Conservation (phyloP, 2,329 filamentous ascomycete genomes). For the Sarocladium strictum region DNA sequence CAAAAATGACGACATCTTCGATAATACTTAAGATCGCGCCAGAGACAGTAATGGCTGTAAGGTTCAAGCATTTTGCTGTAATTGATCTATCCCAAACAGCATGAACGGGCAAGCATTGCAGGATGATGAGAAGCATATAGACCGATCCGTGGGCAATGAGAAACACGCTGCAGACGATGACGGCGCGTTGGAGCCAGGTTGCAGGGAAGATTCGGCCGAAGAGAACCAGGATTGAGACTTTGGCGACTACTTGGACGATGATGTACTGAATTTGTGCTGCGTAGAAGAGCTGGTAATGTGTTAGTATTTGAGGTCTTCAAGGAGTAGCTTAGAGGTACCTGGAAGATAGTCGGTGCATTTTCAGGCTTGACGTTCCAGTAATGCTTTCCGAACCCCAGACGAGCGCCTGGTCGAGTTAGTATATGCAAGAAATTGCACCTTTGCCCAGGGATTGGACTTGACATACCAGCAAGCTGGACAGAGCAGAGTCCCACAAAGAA, state of each 20-base stretch:
- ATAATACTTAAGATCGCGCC: conserved; percentile 14
- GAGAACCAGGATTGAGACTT: conserved; percentile 19
- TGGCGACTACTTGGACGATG: conserved; percentile 16
- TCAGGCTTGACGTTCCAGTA: conserved; percentile 17
- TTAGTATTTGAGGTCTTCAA: neutral
- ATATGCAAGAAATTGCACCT: neutral
- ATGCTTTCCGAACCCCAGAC: conserved; percentile 15
- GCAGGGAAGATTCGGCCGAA: conserved; percentile 17
- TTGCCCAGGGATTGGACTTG: no score
- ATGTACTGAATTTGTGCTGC: conserved; percentile 18
- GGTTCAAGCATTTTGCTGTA: conserved; percentile 9
- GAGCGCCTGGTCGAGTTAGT: neutral
- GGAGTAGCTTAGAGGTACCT: no score
- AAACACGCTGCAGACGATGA: conserved; percentile 12
- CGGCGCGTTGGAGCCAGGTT: conserved; percentile 14
- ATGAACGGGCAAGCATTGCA: conserved; percentile 16
- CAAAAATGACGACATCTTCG: conserved; percentile 13
- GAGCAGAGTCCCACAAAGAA: neutral
- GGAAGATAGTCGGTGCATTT: conserved; percentile 10
- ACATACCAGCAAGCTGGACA: neutral
- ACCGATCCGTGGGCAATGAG: conserved; percentile 15
- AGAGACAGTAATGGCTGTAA: conserved; percentile 9
- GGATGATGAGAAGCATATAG: conserved; percentile 16
- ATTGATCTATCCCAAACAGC: conserved; percentile 15
- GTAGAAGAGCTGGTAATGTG: conserved; percentile 13